Conservation (phyloP, 106 monocot species). For the Posidonia australis region DNA sequence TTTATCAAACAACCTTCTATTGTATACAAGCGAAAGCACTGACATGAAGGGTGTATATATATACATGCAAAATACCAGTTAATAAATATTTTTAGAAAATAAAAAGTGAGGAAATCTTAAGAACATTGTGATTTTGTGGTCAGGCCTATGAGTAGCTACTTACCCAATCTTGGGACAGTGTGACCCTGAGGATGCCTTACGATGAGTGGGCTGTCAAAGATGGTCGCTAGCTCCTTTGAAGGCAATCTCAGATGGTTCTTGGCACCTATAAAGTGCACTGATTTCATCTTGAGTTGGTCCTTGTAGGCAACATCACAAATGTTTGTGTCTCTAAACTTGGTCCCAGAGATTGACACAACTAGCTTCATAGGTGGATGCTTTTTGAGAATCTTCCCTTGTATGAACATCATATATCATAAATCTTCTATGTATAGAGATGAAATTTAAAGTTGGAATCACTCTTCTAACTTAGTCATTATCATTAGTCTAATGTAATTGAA, state of each 20-base stretch:
- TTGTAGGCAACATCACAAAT: slow-evolving; percentile 56
- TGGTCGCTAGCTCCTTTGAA: slow-evolving; percentile 47
- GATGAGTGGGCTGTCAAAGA: slow-evolving; percentile 41
- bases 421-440: no score
- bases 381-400: slow-evolving; percentile 53
- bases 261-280: slow-evolving; percentile 60
- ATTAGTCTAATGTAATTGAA: no score
- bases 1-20: no score
- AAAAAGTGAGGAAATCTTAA: background rate
- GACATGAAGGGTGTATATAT: no score
- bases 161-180: slow-evolving; percentile 61
- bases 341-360: slow-evolving; percentile 49
- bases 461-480: no score
- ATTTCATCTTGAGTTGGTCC: slow-evolving; percentile 42
- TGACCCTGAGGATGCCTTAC: slow-evolving; percentile 65
- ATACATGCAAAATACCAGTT: no score
- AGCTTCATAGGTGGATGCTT: slow-evolving; percentile 59
- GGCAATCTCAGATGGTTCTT: slow-evolving; percentile 58
- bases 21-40: no score
- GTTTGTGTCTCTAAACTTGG: slow-evolving; percentile 54
- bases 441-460: no score
- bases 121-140: no score
- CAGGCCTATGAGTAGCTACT: no score
- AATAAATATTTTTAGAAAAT: background rate
- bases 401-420: no score